Percentiles rank a stretch among this genome's conserved stretches.
These are phyloP conservation scores for Pseudogymnoascus sp. DNA, from an alignment of 2,329 filamentous ascomycete genomes.

Conservation along the genomic window DNA sequence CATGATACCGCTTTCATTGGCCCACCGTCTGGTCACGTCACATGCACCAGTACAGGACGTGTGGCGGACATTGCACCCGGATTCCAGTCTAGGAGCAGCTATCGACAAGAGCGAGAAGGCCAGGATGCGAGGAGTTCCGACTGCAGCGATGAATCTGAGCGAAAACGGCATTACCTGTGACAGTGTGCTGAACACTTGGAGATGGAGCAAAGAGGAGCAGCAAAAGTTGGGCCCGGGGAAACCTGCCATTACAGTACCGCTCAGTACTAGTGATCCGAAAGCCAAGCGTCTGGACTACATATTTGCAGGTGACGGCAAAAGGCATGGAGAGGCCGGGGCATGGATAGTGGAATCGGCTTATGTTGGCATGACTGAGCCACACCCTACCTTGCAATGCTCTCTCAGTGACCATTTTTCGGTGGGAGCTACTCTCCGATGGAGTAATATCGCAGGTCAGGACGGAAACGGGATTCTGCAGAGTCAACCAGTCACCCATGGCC, in stretches of 20 bases:
- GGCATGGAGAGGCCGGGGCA: constrained; percentile 26
- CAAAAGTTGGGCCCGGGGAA: constrained; percentile 59
- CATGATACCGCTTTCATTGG: constrained; percentile 81
- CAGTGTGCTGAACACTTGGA: constrained; percentile 83
- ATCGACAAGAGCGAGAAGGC: constrained; percentile 59
- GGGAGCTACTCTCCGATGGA: constrained; percentile 58
- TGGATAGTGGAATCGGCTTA: constrained; percentile 67
- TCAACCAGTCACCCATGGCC: constrained; percentile 17
- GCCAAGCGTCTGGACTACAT: constrained; percentile 95
- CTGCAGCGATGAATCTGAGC: constrained; percentile 67
- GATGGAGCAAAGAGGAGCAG: constrained; percentile 69
- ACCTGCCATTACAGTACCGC: constrained; percentile 54
- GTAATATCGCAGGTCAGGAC: neutral
- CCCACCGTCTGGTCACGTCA: constrained; percentile 73
- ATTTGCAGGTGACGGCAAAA: constrained; percentile 60
- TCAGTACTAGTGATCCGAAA: constrained; percentile 57
- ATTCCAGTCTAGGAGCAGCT: constrained; percentile 71
- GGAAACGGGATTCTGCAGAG: constrained; percentile 23
- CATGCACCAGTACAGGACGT: constrained; percentile 72
- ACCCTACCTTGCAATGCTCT: constrained; percentile 74
- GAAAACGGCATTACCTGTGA: constrained; percentile 87
- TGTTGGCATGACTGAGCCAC: constrained; percentile 74
- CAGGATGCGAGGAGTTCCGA: constrained; percentile 61
- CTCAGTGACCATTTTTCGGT: constrained; percentile 94
- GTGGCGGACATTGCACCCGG: constrained; percentile 78